These are phyloP conservation scores for Limnanthes douglasii DNA, from an alignment of 345 rosid genomes.

Conservation along the genomic window DNA sequence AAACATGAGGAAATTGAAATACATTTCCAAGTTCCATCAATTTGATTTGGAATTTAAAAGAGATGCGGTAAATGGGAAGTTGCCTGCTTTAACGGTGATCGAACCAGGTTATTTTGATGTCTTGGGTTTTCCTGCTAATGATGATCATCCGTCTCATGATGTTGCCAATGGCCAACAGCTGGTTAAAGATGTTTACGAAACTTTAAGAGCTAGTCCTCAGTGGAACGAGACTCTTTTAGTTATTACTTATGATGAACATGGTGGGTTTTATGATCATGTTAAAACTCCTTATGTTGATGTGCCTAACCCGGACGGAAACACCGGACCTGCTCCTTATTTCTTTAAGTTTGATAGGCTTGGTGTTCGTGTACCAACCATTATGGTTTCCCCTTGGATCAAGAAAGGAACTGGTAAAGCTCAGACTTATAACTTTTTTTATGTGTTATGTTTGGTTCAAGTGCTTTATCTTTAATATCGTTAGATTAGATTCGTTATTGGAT, in stretches of 20 bases:
- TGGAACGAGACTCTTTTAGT: constrained; percentile 85
- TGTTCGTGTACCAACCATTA: constrained; percentile 81
- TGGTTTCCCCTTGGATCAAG: constrained; percentile 95
- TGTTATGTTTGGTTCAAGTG: too few species aligned
- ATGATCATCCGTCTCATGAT: constrained; percentile 94
- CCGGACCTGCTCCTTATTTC: constrained; percentile 83
- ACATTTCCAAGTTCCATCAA: constrained; percentile 50
- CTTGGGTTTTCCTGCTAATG: constrained; percentile 57
- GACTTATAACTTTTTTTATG: not conserved
- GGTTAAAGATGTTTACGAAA: constrained; percentile 80
- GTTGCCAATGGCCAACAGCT: constrained; percentile 74
- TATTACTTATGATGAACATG: constrained; percentile 91
- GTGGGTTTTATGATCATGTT: constrained; percentile 93
- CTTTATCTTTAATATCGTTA: too few species aligned
- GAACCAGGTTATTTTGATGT: constrained; percentile 89
- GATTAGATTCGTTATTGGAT: too few species aligned
- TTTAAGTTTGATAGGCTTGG: constrained; percentile 92
- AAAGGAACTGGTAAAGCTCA: constrained; percentile 63
- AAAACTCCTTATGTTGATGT: constrained; percentile 58
- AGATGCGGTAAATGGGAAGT: constrained; percentile 59
- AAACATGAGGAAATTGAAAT: constrained; percentile 76
- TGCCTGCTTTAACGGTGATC: constrained; percentile 63
- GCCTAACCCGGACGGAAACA: constrained; percentile 86
- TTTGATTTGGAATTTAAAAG: constrained; percentile 44
- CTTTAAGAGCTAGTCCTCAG: constrained; percentile 76